These are phyloP conservation scores for Rhodotorula sphaerocarpa DNA, from an alignment of 768 basidiomycete genomes.

Conservation along the genomic window DNA sequence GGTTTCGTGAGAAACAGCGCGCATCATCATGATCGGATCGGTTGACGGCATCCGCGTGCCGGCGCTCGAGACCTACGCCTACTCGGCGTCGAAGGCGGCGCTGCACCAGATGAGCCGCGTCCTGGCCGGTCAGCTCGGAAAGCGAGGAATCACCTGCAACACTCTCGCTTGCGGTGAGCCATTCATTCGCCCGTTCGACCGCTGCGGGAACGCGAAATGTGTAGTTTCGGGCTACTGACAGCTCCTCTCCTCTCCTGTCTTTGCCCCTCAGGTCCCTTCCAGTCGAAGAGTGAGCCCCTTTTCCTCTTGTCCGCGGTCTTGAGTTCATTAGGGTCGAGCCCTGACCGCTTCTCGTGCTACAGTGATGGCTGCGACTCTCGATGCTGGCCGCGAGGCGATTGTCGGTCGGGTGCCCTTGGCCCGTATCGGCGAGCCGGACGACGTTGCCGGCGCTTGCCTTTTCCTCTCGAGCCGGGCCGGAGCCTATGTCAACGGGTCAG, in stretches of 20 bases:
- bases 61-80: conserved; percentile 57
- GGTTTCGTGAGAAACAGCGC: conserved; percentile 45
- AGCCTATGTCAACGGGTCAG: conserved; percentile 54
- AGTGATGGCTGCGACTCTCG: conserved; percentile 56
- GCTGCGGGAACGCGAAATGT: too few species aligned
- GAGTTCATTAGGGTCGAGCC: too few species aligned
- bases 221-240: too few species aligned
- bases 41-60: conserved; percentile 46
- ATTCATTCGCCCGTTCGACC: background rate
- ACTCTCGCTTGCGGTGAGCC: conserved; percentile 52
- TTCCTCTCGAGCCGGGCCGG: conserved; percentile 58
- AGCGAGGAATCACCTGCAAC: conserved; percentile 56
- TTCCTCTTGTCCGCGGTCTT: too few species aligned
- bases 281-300: conserved; percentile 40
- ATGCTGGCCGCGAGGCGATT: conserved; percentile 48
- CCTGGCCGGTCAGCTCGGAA: conserved; percentile 54
- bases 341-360: background rate
- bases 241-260: background rate
- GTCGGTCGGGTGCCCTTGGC: conserved; percentile 49
- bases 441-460: conserved; percentile 57
- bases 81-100: conserved; percentile 59
- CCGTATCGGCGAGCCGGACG: conserved; percentile 57
- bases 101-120: conserved; percentile 56
- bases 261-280: conserved; percentile 40
- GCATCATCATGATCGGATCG: conserved; percentile 54